These are phyloP conservation scores for Globisporangium apiculatum DNA, from an alignment of 352 stramenopile species.

Conservation along the genomic window DNA sequence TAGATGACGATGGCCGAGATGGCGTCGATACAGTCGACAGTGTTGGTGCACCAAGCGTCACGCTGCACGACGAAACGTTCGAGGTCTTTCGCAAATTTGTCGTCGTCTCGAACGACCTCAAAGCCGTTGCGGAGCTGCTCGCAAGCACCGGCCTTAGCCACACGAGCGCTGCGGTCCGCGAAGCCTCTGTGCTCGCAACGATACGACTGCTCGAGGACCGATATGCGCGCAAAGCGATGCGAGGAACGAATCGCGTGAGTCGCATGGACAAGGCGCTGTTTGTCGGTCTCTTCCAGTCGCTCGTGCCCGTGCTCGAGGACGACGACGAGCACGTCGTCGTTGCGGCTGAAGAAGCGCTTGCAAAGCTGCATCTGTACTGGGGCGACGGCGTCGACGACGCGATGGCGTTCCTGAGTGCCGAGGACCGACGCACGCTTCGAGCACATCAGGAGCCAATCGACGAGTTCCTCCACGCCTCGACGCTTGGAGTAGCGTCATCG, in stretches of 20 bases:
- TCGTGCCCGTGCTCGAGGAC: conserved; percentile 56
- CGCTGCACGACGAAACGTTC: conserved; percentile 49
- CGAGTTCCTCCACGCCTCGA: conserved; percentile 33
- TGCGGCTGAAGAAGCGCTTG: conserved; percentile 51
- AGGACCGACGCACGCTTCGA: conserved; percentile 48
- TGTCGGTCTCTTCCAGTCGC: conserved; percentile 44
- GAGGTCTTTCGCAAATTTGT: conserved; percentile 62
- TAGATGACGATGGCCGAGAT: conserved; percentile 7
- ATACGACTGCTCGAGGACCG: conserved; percentile 50
- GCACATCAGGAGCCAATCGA: conserved; percentile 41
- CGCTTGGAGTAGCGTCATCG: not conserved
- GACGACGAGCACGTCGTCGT: conserved; percentile 49
- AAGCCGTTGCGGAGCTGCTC: conserved; percentile 45
- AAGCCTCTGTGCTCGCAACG: conserved; percentile 42
- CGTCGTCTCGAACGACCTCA: conserved; percentile 50
- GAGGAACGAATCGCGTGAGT: conserved; percentile 3
- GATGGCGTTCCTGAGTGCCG: conserved; percentile 49
- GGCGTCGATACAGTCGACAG: not conserved
- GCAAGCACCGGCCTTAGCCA: conserved; percentile 56
- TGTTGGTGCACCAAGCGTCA: not conserved
- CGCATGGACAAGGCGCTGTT: conserved; percentile 50
- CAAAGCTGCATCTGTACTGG: conserved; percentile 60
- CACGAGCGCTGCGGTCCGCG: conserved; percentile 26
- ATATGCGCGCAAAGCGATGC: conserved; percentile 19
- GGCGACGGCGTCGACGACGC: conserved; percentile 30